Conservation (phyloP, 768 basidiomycete species). For the Cytidiella melzeri region DNA sequence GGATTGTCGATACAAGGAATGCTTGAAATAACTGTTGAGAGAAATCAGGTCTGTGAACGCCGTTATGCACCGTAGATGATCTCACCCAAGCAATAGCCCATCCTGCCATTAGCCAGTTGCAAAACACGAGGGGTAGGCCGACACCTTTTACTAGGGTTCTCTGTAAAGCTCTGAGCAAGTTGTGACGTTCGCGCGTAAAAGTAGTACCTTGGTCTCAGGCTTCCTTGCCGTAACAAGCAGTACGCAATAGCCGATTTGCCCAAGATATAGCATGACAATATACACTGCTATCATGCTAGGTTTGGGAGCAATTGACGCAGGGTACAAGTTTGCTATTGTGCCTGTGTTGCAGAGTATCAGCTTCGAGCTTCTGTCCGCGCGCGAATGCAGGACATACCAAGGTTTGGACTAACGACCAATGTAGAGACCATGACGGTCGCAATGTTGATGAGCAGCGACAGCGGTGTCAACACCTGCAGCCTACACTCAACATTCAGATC, state of each 20-base stretch:
- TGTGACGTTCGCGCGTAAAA: background rate
- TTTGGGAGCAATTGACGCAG: slow-evolving; percentile 69
- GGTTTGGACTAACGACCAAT: slow-evolving; percentile 57
- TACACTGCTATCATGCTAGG: slow-evolving; percentile 52
- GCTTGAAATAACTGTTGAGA: slow-evolving; percentile 54
- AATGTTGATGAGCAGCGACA: slow-evolving; percentile 78
- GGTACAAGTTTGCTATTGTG: slow-evolving; percentile 45
- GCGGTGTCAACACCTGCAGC: slow-evolving; percentile 82
- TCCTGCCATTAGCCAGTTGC: slow-evolving; percentile 74
- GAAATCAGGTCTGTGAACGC: slow-evolving; percentile 1
- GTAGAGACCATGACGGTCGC: slow-evolving; percentile 66
- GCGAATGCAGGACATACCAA: slow-evolving; percentile 33
- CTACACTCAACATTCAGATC: slow-evolving; percentile 27
- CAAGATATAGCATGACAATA: slow-evolving; percentile 51
- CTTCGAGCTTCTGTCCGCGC: background rate
- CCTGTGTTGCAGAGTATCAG: slow-evolving; percentile 26
- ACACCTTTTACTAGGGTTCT: slow-evolving; percentile 69
- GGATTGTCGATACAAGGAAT: slow-evolving; percentile 71
- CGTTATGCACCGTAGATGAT: slow-evolving; percentile 11
- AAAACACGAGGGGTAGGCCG: slow-evolving; percentile 67
- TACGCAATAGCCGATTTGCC: slow-evolving; percentile 79
- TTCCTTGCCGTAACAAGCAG: slow-evolving; percentile 66
- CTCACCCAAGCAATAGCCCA: slow-evolving; percentile 85
- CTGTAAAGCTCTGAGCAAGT: slow-evolving; percentile 28
- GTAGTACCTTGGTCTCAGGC: slow-evolving; percentile 70